Base-by-base conservation (phyloP, 2,329 filamentous ascomycete genomes). In the Monilinia polystroma region DNA sequence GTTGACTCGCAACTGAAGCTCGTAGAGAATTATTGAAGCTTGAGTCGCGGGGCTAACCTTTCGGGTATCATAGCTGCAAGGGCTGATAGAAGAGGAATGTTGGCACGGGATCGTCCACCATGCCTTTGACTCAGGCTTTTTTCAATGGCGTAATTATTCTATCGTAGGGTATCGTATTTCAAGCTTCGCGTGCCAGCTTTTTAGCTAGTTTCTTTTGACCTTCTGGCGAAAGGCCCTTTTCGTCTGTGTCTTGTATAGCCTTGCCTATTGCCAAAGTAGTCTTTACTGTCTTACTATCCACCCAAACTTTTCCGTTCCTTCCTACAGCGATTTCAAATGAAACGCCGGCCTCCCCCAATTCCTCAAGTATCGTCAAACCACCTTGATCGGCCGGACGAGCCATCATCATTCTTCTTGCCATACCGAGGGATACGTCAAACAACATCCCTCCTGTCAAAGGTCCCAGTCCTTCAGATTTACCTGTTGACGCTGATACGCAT, bases 281-380 rank as follows among this genome's bases (percentile, higher is more conserved):
- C 79, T 85, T 90, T 49, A 89, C 80, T 69, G 83, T 90, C 38
- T 90, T 90, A 71, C 90, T 93, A 75, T 94, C 89, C 18, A 98
- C 90, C 93, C 95, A 98, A 29, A 98, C 85, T 77, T 87, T 89
- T 52, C 95, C 95, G 78, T 99, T 99, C 75, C 92, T 87, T 23
- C 95, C 95, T 11, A 97, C 91, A 0, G 94, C 94, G 68, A 96
- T 91, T 81, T 99, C 95, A 77, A 98, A 99, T 26, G 90, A 88
- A 18, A 97, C 79, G 64, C 92, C 94, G 67, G 88, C 88, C 3
- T 76, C 78, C 3, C 89, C 93, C 18, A 98, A 80, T 75, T 92
- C 90, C 70, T 96, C 91, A 66, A 98, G 78, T 35, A 97, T 84
- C 4, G 87, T 85, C 10, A 97, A 78, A 29, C 85, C 85, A 20